A percentile compares a stretch with the other conserved stretches of the same genome.
phyloP scores from a whole-genome alignment of 1,284 basidiomycete species.

The Exobasidium rhododendri region DNA sequence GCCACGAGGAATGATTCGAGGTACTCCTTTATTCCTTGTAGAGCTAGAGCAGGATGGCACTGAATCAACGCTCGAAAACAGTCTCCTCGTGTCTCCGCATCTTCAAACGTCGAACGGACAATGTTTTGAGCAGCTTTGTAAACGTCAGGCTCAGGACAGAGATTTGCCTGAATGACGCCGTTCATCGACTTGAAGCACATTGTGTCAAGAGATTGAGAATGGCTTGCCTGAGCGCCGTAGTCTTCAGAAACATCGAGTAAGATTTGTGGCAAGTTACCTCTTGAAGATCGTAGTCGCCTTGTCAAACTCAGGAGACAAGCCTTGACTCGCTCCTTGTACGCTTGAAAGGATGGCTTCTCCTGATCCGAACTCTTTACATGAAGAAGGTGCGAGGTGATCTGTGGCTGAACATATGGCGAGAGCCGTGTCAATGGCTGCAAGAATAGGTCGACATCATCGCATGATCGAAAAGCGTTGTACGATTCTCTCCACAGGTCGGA shows the following conservation, averaged over 20 bases:
- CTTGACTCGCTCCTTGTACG: constrained; percentile 28
- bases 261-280: constrained; percentile 24
- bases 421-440: constrained; percentile 26
- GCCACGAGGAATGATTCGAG: constrained; percentile 31
- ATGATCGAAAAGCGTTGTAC: constrained; percentile 11
- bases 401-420: constrained; percentile 26
- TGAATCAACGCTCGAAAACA: constrained; percentile 41
- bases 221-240: constrained; percentile 10
- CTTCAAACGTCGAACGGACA: constrained; percentile 37
- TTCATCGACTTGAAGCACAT: constrained; percentile 31
- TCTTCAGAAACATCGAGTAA: constrained; percentile 34
- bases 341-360: constrained; percentile 18
- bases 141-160: constrained; percentile 35
- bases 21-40: constrained; percentile 30
- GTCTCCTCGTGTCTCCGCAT: constrained; percentile 36
- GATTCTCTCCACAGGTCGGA: constrained; percentile 7
- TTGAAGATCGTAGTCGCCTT: constrained; percentile 25
- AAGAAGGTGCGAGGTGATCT: constrained; percentile 30
- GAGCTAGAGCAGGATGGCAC: constrained; percentile 24
- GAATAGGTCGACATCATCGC: constrained; percentile 27
- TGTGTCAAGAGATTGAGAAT: constrained; percentile 25
- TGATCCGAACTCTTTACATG: constrained; percentile 2
- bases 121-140: constrained; percentile 39
- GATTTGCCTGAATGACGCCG: constrained; percentile 32
- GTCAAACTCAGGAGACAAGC: constrained; percentile 25